Percentiles rank a stretch among this genome's conserved stretches.
Evolutionary conservation across 2,329 filamentous ascomycete genomes (phyloP).

Genomic region (Ceratocystis papillata): DNA sequence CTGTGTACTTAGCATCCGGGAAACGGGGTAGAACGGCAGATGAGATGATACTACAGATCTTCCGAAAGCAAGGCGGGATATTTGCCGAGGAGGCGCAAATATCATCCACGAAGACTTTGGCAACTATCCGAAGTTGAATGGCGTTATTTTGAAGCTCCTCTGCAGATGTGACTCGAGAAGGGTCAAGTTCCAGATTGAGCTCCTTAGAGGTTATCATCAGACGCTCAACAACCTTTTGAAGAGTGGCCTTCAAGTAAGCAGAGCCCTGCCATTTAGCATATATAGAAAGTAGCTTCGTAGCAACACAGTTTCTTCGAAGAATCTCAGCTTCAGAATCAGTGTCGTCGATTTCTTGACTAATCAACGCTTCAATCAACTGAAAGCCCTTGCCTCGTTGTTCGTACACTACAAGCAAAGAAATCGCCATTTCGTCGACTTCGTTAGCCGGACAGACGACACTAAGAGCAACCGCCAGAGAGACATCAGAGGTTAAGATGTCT

Average conservation of each 20-base stretch:
- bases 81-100: conserved; percentile 52
- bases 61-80: conserved; percentile 54
- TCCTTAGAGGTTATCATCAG: conserved; percentile 57
- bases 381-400: conserved; percentile 55
- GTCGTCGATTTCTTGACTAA: conserved; percentile 58
- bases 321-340: conserved; percentile 60
- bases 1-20: conserved; percentile 60
- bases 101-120: conserved; percentile 60
- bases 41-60: conserved; percentile 59
- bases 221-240: conserved; percentile 56
- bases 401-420: conserved; percentile 58
- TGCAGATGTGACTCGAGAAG: conserved; percentile 46
- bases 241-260: conserved; percentile 50
- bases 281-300: conserved; percentile 61
- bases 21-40: conserved; percentile 53
- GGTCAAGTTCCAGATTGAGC: conserved; percentile 57
- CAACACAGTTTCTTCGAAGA: conserved; percentile 55
- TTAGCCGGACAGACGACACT: conserved; percentile 55
- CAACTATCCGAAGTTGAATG: conserved; percentile 53
- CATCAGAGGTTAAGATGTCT: conserved; percentile 51
- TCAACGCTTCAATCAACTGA: conserved; percentile 52
- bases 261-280: conserved; percentile 63
- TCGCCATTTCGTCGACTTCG: conserved; percentile 58
- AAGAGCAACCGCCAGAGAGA: conserved; percentile 52
- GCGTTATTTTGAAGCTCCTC: conserved; percentile 58